Evolutionary conservation across 768 basidiomycete genomes (phyloP), one percentile per base, ranked within the genome.

Genomic region (Tephrocybe sp.): DNA sequence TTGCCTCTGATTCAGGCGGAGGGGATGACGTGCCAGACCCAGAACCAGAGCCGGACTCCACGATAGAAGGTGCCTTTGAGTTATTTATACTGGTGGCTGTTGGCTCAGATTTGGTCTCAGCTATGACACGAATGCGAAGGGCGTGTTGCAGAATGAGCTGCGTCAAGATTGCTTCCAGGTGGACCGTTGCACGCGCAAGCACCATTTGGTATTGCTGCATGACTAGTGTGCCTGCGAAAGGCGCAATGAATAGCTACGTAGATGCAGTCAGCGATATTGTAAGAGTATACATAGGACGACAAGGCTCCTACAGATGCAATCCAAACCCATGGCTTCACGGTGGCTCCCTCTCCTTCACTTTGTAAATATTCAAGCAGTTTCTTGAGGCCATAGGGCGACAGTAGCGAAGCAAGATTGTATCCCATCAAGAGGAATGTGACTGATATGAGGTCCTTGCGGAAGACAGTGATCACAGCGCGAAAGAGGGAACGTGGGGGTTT

Each of bases 261-360:
- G 67, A 79, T 24, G 25, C 12, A 48, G 73, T 64, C 56, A 83
- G 3, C 77, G 30, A 74, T 28, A 64, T 51, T 3, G 81, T 17
- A 9, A 73, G 59, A 79, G 77, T 5, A 76, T 77, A 3, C 74
- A 34, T 54, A 78, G 74, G n/a, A n/a, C n/a, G n/a, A n/a, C n/a
- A 17, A 80, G 66, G 59, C 68, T 61, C 0, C n/a, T n/a, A 67
- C 41, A 12, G 57, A 58, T 15, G 51, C 46, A 44, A 88, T 76
- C 86, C 87, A 89, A 4, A 88, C 77, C 80, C 86, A 87, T 0
- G 87, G 87, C 28, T 74, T 75, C 18, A 85, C 62, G 6, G 66
- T 57, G 0, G 83, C 73, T 18, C 63, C 73, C 50, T 73, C 60
- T 3, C 80, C 80, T 18, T 70, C 41, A 72, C 69, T 73, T 63